These are phyloP conservation scores for Radiomyces spectabilis DNA, from an alignment of 192 early-diverging fungal genomes.

Conservation along the genomic window DNA sequence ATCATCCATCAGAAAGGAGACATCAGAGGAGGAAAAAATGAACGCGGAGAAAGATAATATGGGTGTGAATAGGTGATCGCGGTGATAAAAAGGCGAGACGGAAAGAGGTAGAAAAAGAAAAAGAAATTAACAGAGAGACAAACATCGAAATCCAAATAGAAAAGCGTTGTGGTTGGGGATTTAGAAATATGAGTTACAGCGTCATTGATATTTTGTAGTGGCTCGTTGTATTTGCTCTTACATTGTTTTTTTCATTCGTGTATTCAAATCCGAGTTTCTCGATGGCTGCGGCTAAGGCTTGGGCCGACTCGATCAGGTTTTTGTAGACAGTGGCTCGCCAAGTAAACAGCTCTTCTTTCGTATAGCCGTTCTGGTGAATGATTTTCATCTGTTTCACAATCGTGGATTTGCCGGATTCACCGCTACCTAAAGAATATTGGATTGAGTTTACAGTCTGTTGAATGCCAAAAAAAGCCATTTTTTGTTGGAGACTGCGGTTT, in stretches of 20 bases:
- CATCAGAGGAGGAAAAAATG: too few relatives aligned
- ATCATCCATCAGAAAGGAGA: too few relatives aligned
- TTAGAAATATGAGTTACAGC: too few relatives aligned
- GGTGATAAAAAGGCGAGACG: background rate
- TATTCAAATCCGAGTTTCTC: conserved; percentile 50
- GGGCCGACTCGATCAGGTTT: conserved; percentile 79
- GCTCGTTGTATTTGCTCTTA: background rate
- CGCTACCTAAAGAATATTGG: conserved; percentile 60
- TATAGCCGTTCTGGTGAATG: conserved; percentile 91
- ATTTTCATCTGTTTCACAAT: conserved; percentile 99
- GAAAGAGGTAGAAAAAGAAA: background rate
- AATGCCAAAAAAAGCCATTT: too few relatives aligned
- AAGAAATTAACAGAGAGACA: too few relatives aligned
- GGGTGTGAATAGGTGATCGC: too few relatives aligned
- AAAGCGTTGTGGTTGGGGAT: too few relatives aligned
- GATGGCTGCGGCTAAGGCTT: conserved; percentile 68
- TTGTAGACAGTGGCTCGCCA: conserved; percentile 78
- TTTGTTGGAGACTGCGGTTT: too few relatives aligned
- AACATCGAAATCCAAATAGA: too few relatives aligned
- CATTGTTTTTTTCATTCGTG: conserved; percentile 12
- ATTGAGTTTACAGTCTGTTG: too few relatives aligned
- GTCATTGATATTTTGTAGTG: background rate
- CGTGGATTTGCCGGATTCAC: conserved; percentile 94
- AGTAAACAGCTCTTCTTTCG: conserved; percentile 65
- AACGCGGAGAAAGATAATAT: too few relatives aligned